Evolutionary conservation across 2,329 filamentous ascomycete species (phyloP).

Genomic region (Scytalidium sp.): DNA sequence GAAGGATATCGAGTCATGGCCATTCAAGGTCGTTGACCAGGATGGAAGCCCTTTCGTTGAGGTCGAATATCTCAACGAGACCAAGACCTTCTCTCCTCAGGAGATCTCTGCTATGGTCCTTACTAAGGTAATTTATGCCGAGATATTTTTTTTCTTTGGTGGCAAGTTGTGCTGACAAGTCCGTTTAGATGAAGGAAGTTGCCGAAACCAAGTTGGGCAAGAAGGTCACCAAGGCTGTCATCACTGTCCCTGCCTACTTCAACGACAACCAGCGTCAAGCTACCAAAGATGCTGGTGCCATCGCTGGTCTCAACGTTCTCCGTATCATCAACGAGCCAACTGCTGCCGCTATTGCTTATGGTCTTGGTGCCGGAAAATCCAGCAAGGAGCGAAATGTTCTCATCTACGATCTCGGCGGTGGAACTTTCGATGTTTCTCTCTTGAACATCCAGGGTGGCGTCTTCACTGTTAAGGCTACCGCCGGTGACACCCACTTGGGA

Average conservation of each 20-base stretch:
- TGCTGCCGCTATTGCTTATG: constrained; percentile 96
- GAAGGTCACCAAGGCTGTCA: constrained; percentile 98
- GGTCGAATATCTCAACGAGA: constrained; percentile 94
- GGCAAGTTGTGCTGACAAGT: too few species aligned
- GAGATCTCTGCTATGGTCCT: constrained; percentile 99
- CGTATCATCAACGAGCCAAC: constrained; percentile 99
- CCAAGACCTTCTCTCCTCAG: constrained; percentile 94
- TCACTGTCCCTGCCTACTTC: constrained; percentile 99
- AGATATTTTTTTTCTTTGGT: too few species aligned
- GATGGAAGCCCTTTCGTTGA: constrained; percentile 86
- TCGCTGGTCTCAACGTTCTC: constrained; percentile 95
- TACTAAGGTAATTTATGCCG: constrained; percentile 68
- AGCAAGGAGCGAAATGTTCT: constrained; percentile 98
- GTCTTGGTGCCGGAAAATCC: constrained; percentile 90
- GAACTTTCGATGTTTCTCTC: constrained; percentile 99
- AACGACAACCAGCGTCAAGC: constrained; percentile 99
- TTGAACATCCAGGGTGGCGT: constrained; percentile 99
- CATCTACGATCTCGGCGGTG: constrained; percentile 99
- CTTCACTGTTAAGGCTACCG: constrained; percentile 98
- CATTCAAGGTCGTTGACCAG: constrained; percentile 96
- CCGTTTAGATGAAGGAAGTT: constrained; percentile 91
- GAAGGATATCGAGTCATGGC: constrained; percentile 97
- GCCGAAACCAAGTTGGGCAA: constrained; percentile 97
- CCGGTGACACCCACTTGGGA: constrained; percentile 95
- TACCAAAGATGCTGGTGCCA: constrained; percentile 98